Evolutionary conservation across 169 alveolate species (phyloP).

Genomic region (Perkinsus chesapeaki): DNA sequence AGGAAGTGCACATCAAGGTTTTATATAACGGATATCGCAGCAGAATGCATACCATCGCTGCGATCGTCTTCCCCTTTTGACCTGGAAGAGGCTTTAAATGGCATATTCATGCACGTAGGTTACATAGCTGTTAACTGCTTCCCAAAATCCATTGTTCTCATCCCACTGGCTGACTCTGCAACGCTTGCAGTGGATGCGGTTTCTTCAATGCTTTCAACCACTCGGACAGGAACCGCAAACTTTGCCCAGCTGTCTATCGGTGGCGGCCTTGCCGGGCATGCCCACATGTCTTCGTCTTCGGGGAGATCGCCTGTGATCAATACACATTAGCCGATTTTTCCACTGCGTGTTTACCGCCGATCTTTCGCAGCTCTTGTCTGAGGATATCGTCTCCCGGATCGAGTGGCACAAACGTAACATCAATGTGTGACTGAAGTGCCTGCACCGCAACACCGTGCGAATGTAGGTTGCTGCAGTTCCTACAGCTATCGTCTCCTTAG

Average conservation of each 20-base stretch:
- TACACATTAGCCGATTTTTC: no score
- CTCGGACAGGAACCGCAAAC: neutral
- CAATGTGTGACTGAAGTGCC: neutral
- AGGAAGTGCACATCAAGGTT: neutral
- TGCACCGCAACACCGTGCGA: neutral
- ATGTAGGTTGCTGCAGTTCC: neutral
- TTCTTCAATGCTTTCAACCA: neutral
- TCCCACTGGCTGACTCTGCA: no score
- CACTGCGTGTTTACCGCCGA: neutral
- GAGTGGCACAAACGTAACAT: neutral
- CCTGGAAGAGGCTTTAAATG: neutral
- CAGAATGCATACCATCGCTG: neutral
- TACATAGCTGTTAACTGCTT: neutral
- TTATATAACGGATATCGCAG: neutral
- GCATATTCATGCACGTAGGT: neutral
- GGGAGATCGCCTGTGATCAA: neutral
- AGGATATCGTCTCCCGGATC: neutral
- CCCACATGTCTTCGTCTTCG: neutral
- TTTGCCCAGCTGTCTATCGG: neutral
- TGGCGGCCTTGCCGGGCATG: neutral
- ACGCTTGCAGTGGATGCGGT: neutral
- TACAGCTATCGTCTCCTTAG: neutral
- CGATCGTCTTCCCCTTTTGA: neutral
- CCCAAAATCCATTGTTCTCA: neutral
- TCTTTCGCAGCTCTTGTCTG: neutral